phyloP scores from a whole-genome alignment of 768 basidiomycete species.

The Pholiota microspora region DNA sequence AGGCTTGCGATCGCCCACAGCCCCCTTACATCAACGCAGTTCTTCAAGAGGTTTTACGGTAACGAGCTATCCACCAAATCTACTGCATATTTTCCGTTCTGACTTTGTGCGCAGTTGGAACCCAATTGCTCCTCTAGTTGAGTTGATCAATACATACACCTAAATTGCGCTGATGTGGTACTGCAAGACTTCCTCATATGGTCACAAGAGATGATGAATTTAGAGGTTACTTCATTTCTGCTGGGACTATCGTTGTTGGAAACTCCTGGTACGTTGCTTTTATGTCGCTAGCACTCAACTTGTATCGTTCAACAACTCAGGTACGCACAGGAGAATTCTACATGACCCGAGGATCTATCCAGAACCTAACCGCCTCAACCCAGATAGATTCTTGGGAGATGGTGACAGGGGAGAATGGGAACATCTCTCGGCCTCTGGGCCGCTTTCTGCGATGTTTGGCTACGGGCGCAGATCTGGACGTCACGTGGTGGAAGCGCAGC shows the following conservation, averaged over 20 bases:
- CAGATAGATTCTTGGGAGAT: constrained; percentile 42
- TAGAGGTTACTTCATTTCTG: constrained; percentile 26
- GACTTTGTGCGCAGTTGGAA: too few species aligned
- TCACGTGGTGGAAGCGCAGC: constrained; percentile 39
- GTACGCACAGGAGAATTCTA: constrained; percentile 41
- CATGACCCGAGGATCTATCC: constrained; percentile 46
- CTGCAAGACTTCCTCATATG: constrained; percentile 23
- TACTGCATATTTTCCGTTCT: too few species aligned
- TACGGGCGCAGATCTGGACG: constrained; percentile 46
- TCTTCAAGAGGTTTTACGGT: constrained; percentile 18
- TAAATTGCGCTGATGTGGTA: constrained; percentile 20
- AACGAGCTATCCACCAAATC: not conserved
- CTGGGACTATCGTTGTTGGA: constrained; percentile 28
- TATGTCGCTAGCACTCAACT: too few species aligned
- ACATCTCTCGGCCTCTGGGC: constrained; percentile 31
- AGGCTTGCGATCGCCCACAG: constrained; percentile 20
- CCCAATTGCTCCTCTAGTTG: constrained; percentile 15
- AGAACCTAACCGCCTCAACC: constrained; percentile 46
- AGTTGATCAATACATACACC: not conserved
- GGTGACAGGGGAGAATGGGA: constrained; percentile 20
- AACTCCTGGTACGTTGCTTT: constrained; percentile 28
- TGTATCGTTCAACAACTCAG: not conserved
- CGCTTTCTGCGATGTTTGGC: constrained; percentile 38
- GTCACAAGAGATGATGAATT: constrained; percentile 25
- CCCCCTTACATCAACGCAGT: constrained; percentile 22